Percentiles rank a stretch among this genome's conserved stretches.
phyloP scores from a whole-genome alignment of 2,329 filamentous ascomycete genomes.

The Diaporthe vaccinii region DNA sequence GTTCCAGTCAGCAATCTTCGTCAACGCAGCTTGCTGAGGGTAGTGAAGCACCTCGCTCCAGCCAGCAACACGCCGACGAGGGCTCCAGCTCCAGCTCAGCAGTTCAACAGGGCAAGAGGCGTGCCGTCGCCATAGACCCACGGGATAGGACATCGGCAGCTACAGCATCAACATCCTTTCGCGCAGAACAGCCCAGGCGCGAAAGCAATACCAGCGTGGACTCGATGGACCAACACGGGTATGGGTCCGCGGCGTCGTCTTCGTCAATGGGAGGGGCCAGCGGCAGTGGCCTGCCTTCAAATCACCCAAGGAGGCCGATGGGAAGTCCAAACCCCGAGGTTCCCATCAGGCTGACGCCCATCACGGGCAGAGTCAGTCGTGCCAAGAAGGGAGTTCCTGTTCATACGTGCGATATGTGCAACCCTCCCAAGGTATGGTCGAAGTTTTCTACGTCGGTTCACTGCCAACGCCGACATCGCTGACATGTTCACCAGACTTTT shows the following conservation, averaged over 20 bases:
- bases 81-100: constrained; percentile 41
- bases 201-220: constrained; percentile 63
- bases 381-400: constrained; percentile 72
- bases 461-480: constrained; percentile 38
- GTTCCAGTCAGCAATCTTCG: constrained; percentile 50
- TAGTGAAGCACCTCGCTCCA: constrained; percentile 41
- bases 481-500: constrained; percentile 63
- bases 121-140: constrained; percentile 44
- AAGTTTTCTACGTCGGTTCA: not conserved
- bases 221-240: constrained; percentile 61
- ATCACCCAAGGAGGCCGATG: constrained; percentile 58
- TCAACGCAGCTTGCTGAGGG: constrained; percentile 44
- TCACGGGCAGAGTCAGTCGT: constrained; percentile 69
- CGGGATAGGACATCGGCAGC: constrained; percentile 31
- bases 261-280: constrained; percentile 50
- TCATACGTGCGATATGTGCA: constrained; percentile 66
- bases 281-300: constrained; percentile 41
- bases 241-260: constrained; percentile 50
- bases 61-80: constrained; percentile 47
- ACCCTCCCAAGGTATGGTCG: constrained; percentile 62
- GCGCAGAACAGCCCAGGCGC: constrained; percentile 51
- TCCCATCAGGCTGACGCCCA: constrained; percentile 66
- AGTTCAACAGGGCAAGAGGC: constrained; percentile 37
- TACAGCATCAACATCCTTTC: constrained; percentile 42
- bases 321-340: constrained; percentile 52